Evolutionary conservation across 2,329 filamentous ascomycete species (phyloP).

Genomic region (Septoria petroselini): DNA sequence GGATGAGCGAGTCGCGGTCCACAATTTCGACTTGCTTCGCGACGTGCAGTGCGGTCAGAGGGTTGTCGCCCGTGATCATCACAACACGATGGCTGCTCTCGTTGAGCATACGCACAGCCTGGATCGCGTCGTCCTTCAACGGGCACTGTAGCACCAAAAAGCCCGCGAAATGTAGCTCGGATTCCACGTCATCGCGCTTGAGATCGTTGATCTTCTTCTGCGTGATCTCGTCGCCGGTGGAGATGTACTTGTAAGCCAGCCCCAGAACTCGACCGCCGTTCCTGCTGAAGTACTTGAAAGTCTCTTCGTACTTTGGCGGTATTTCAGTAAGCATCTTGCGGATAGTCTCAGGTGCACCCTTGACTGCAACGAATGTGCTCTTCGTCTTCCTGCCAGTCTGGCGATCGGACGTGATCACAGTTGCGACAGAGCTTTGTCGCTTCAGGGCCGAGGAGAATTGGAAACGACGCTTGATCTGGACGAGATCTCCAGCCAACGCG

Average conservation of each 20-base stretch:
- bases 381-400: conserved; percentile 72
- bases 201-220: conserved; percentile 85
- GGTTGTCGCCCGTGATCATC: conserved; percentile 99
- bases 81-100: conserved; percentile 97
- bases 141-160: conserved; percentile 95
- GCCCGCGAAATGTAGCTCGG: conserved; percentile 80
- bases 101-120: conserved; percentile 93
- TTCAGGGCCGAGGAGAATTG: conserved; percentile 97
- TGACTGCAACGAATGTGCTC: conserved; percentile 90
- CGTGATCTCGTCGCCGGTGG: conserved; percentile 75
- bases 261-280: conserved; percentile 93
- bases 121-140: conserved; percentile 91
- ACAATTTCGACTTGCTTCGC: conserved; percentile 96
- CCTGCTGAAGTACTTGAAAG: conserved; percentile 95
- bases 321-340: conserved; percentile 83
- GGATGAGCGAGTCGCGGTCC: conserved; percentile 87
- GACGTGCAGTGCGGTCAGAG: conserved; percentile 92
- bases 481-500: conserved; percentile 61
- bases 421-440: conserved; percentile 90
- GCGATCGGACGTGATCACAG: conserved; percentile 68
- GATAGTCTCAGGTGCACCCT: conserved; percentile 96
- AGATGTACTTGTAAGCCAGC: conserved; percentile 88
- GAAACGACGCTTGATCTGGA: conserved; percentile 94
- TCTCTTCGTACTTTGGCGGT: conserved; percentile 90
- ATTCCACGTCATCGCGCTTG: conserved; percentile 88